These are phyloP conservation scores for Backusella macrospora DNA, from an alignment of 192 early-diverging fungal genomes.

Conservation along the genomic window DNA sequence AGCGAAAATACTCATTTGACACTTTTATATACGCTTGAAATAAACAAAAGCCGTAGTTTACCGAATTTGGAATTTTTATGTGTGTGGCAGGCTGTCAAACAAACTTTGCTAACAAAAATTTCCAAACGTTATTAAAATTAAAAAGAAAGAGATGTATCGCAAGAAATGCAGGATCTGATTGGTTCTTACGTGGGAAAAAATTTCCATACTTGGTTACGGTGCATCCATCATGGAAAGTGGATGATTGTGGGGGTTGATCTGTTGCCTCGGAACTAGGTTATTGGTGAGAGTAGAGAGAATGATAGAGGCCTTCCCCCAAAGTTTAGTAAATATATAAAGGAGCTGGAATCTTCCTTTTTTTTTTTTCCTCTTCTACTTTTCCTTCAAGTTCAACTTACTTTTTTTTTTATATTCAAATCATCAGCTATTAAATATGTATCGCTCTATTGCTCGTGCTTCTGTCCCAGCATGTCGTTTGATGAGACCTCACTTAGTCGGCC, in stretches of 20 bases:
- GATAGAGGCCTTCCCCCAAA: conserved; percentile 11
- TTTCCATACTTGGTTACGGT: conserved; percentile 12
- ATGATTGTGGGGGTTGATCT: conserved; percentile 13
- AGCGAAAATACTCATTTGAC: conserved; percentile 1
- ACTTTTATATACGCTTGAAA: conserved; percentile 4
- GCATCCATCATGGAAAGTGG: conserved; percentile 7
- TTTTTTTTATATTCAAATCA: background rate
- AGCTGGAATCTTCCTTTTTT: background rate
- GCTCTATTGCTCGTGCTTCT: conserved; percentile 11
- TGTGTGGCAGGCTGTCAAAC: conserved; percentile 13
- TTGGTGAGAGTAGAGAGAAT: conserved; percentile 15
- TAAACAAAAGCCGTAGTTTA: conserved; percentile 13
- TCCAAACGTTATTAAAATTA: background rate
- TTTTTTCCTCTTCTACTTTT: background rate
- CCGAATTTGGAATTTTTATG: conserved; percentile 10
- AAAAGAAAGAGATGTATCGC: conserved; percentile 5
- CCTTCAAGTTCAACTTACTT: background rate
- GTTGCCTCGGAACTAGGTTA: conserved; percentile 14
- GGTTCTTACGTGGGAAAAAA: conserved; percentile 15
- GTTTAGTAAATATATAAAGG: conserved; percentile 17
- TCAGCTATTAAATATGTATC: conserved; percentile 3
- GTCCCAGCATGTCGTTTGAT: conserved; percentile 13
- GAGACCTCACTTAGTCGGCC: conserved; percentile 16
- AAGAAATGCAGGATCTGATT: background rate
- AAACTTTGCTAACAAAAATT: conserved; percentile 8